Base-by-base conservation (phyloP, 306 rosid species). In the Vachellia collinsii region DNA sequence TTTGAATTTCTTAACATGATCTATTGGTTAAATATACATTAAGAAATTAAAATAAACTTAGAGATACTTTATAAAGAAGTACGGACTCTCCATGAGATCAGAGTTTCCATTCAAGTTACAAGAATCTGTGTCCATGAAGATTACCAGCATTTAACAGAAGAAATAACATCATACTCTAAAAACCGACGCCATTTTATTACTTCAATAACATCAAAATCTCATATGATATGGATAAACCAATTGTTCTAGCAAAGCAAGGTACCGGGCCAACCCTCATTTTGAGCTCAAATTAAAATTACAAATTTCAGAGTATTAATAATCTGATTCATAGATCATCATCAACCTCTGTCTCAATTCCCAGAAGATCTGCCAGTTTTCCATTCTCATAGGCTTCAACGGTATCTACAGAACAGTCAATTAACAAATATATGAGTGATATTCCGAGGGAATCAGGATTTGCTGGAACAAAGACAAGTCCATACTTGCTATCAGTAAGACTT, bases 361-460 rank as follows among this genome's bases (percentile, higher is more conserved):
- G 89, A 78, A 94, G 91, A 74, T 85, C 83, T 54, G 89, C 87
- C 79, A 94, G 84, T 75, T 63, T 79, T 43, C 98, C 97, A 70
- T 90, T 94, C 84, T 92, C 91, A 69, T 88, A 94, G 68, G 94
- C 97, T 71, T 79, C 97, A 16, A 87, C 79, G 7, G 95, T 91
- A 70, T 94, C 99, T 94, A 91, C 29, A 86, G 86, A 80, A 44
- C 59, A 70, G 43, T 77, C 75, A 81, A 66, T 43, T 59, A 70
- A 61, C 17, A 63, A 58, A 22, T 59, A 8, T 58, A 77, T 61
- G 23, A 81, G 84, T 43, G 74, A 22, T 3, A 19, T 70, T 22
- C 71, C 13, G 53, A 36, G 74, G 76, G 54, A 80, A 69, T 39
- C 20, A 17, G 17, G 48, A 56, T 62, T 34, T 41, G 74, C 12